These are phyloP conservation scores for Gaeumannomyces tritici DNA, from an alignment of 2,329 filamentous ascomycete species.

Conservation along the genomic window DNA sequence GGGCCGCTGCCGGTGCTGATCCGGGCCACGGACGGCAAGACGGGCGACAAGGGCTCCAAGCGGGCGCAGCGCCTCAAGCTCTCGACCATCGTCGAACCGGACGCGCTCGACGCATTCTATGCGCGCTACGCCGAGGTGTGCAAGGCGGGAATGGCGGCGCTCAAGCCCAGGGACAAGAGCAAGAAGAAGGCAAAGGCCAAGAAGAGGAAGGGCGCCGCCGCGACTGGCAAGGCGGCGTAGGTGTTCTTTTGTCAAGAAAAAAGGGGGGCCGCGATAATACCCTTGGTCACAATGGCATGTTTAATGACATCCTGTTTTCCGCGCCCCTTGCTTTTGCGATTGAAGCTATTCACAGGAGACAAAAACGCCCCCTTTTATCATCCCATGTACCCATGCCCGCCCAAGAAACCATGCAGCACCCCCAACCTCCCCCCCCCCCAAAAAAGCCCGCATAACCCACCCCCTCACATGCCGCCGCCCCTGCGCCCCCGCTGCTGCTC, in stretches of 20 bases:
- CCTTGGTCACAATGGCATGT: neutral
- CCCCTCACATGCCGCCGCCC: neutral
- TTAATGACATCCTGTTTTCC: neutral
- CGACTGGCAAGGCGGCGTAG: conserved; percentile 4
- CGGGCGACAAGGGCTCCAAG: conserved; percentile 42
- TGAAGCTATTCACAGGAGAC: neutral
- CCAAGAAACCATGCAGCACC: no score
- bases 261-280: neutral
- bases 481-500: neutral
- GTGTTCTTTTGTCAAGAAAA: neutral
- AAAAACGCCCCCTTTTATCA: no score
- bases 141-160: conserved; percentile 74
- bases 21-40: conserved; percentile 74
- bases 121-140: conserved; percentile 79
- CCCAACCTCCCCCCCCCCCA: neutral
- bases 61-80: conserved; percentile 59
- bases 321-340: no score
- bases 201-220: conserved; percentile 46
- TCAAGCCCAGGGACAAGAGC: conserved; percentile 91
- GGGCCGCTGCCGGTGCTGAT: conserved; percentile 65
- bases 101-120: conserved; percentile 74
- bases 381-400: neutral
- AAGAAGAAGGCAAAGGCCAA: conserved; percentile 76
- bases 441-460: neutral
- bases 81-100: conserved; percentile 71